Conservation (phyloP, 805 yeast species). For the Kluyveromyces nonfermentans region DNA sequence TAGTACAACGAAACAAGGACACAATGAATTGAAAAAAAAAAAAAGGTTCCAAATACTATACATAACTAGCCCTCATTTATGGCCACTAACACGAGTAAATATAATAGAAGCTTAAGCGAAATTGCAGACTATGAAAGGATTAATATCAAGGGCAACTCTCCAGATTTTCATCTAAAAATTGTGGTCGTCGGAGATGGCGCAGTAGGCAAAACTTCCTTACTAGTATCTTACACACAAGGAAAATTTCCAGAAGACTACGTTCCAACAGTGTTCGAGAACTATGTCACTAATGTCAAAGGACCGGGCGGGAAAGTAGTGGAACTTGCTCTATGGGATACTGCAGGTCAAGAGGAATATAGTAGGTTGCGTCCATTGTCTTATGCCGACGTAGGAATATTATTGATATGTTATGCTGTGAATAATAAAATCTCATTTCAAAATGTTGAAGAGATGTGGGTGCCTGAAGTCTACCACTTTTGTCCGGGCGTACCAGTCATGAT, state of each 20-base stretch:
- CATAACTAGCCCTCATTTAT: not conserved
- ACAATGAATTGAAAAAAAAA: not conserved
- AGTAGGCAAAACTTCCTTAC: conserved; percentile 79
- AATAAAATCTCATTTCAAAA: conserved; percentile 55
- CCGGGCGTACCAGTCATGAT: conserved; percentile 68
- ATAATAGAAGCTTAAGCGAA: conserved; percentile 14
- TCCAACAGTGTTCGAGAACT: conserved; percentile 79
- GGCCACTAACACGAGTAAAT: not conserved
- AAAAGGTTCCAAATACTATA: not conserved
- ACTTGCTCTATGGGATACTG: conserved; percentile 80
- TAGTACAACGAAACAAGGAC: not conserved
- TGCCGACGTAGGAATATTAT: conserved; percentile 65
- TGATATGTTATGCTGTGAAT: conserved; percentile 69
- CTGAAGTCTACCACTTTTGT: conserved; percentile 77
- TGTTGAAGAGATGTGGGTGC: conserved; percentile 76
- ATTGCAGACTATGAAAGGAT: conserved; percentile 24
- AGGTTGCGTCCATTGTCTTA: conserved; percentile 70
- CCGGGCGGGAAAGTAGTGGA: conserved; percentile 47
- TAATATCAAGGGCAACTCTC: conserved; percentile 14
- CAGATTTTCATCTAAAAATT: conserved; percentile 41
- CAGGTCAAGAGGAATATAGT: conserved; percentile 83
- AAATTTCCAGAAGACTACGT: conserved; percentile 64
- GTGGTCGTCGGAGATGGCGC: conserved; percentile 89
- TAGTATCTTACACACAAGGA: conserved; percentile 57
- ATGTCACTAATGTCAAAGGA: conserved; percentile 46